Evolutionary conservation across 2,329 filamentous ascomycete genomes (phyloP).

Genomic region (Aspergillus fijiensis): DNA sequence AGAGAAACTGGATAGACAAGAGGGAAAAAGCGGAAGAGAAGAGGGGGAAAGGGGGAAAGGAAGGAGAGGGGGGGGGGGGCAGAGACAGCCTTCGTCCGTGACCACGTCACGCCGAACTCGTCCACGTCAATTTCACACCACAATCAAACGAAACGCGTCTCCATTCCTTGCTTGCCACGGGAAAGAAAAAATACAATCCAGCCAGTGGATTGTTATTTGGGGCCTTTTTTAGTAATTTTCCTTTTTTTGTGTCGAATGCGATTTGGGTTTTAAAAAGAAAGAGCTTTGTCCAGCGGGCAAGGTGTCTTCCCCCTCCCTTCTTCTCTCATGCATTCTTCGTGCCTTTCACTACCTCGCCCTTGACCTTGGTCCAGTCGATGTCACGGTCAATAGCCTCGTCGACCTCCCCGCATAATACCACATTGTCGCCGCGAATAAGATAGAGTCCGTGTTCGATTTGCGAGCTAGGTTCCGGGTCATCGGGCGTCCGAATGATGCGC

Average conservation of each 20-base stretch:
- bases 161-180: not conserved
- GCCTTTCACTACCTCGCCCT: constrained; percentile 76
- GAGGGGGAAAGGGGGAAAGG: not conserved
- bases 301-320: not conserved
- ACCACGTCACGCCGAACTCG: constrained; percentile 5
- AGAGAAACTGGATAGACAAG: not conserved
- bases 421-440: constrained; percentile 90
- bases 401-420: constrained; percentile 83
- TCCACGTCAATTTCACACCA: constrained; percentile 7
- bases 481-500: constrained; percentile 81
- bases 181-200: not conserved
- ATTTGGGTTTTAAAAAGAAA: constrained; percentile 1
- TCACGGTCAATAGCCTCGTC: constrained; percentile 85
- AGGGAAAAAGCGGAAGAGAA: not conserved
- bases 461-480: constrained; percentile 77
- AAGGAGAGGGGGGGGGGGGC: not conserved
- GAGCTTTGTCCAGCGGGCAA: not conserved
- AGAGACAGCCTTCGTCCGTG: not conserved
- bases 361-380: constrained; percentile 91
- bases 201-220: not conserved
- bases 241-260: not conserved
- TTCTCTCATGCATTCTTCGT: constrained; percentile 69
- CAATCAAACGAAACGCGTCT: constrained; percentile 2
- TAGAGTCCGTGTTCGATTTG: constrained; percentile 85
- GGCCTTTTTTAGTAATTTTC: not conserved